Evolutionary conservation across 306 rosid genomes (phyloP).

Genomic region (Vigna angularis): DNA sequence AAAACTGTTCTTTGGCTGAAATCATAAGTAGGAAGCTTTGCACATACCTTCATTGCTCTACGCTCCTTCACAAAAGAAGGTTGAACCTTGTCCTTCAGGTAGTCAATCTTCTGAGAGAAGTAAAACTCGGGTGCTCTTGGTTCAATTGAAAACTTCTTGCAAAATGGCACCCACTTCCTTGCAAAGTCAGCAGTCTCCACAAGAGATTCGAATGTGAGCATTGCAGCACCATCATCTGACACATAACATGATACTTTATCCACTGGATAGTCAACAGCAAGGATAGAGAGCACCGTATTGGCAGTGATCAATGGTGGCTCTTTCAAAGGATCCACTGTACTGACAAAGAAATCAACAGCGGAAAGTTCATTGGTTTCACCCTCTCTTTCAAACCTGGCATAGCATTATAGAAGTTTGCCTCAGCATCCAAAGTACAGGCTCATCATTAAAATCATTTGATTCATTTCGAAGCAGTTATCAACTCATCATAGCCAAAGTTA

Average conservation of each 20-base stretch:
- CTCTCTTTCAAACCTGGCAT: conserved; percentile 89
- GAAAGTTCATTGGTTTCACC: conserved; percentile 86
- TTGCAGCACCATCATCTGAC: conserved; percentile 99
- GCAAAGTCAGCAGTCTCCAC: conserved; percentile 96
- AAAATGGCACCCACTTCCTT: conserved; percentile 96
- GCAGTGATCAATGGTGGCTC: conserved; percentile 97
- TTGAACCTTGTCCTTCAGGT: conserved; percentile 90
- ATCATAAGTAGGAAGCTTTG: conserved; percentile 33
- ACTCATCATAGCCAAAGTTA: conserved; percentile 6
- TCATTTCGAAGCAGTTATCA: not conserved
- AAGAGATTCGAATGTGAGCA: conserved; percentile 92
- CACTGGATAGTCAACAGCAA: conserved; percentile 94
- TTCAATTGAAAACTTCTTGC: conserved; percentile 88
- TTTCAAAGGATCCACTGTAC: conserved; percentile 97
- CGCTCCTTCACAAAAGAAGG: conserved; percentile 99
- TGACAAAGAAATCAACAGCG: conserved; percentile 97
- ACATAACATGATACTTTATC: conserved; percentile 97
- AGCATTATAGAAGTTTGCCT: conserved; percentile 31
- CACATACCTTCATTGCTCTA: conserved; percentile 92
- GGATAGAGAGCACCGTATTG: conserved; percentile 97
- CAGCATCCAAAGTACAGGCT: conserved; percentile 27
- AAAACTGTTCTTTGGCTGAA: not conserved
- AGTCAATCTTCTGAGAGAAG: conserved; percentile 98
- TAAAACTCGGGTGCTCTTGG: conserved; percentile 99
- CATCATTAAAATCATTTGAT: not conserved